Percentiles rank a stretch among this genome's conserved stretches.
Conservation (phyloP, 2,329 filamentous ascomycete species). For the Aspergillus ustus region DNA sequence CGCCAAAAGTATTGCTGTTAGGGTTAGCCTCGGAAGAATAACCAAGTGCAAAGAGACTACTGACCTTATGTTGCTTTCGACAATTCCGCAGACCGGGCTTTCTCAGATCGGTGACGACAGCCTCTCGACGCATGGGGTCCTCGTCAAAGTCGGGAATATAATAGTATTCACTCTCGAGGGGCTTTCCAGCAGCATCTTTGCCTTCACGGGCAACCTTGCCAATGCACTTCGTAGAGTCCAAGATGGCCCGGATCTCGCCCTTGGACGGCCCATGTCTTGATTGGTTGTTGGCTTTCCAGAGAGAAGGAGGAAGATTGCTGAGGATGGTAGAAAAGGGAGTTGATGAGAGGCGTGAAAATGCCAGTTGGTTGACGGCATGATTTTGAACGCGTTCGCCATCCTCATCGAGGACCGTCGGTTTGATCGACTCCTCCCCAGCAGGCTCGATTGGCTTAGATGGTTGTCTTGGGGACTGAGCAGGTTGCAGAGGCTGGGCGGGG, state of each 20-base stretch:
- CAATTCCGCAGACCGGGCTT: conserved; percentile 90
- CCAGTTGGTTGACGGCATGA: conserved; percentile 92
- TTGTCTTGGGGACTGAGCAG: conserved; percentile 37
- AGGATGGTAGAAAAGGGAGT: conserved; percentile 89
- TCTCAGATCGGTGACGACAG: conserved; percentile 81
- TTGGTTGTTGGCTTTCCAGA: conserved; percentile 56
- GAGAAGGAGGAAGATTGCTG: conserved; percentile 74
- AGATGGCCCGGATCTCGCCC: conserved; percentile 69
- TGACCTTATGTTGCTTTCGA: conserved; percentile 96
- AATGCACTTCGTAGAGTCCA: conserved; percentile 77
- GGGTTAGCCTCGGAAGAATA: conserved; percentile 26
- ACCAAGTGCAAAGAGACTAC: conserved; percentile 33
- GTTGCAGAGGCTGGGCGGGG: conserved; percentile 38
- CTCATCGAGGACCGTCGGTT: conserved; percentile 30
- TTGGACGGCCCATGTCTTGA: conserved; percentile 58
- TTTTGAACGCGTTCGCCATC: conserved; percentile 59
- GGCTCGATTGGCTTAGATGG: conserved; percentile 27
- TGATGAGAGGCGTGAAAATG: conserved; percentile 89
- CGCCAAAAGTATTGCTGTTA: conserved; percentile 74
- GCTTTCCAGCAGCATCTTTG: conserved; percentile 93
- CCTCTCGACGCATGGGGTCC: conserved; percentile 76
- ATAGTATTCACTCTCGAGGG: conserved; percentile 95
- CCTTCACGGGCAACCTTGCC: conserved; percentile 88
- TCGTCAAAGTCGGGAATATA: conserved; percentile 87
- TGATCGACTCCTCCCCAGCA: conserved; percentile 21